These are phyloP conservation scores for Annulohypoxylon nitens DNA, from an alignment of 495 filamentous ascomycete species.

Conservation along the genomic window DNA sequence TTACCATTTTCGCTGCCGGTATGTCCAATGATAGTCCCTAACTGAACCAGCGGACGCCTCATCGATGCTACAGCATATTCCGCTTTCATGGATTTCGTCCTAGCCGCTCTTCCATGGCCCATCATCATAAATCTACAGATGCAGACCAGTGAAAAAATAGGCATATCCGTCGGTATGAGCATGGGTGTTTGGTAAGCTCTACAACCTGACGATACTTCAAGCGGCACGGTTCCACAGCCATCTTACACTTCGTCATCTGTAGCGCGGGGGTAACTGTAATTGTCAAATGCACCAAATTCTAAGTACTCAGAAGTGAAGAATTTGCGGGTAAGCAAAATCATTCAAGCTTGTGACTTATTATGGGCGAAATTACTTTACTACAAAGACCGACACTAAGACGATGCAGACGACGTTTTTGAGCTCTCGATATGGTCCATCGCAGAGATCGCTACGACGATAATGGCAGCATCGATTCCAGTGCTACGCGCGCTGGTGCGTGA, in stretches of 20 bases:
- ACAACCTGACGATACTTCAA: background rate
- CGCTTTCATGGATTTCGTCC: slow-evolving; percentile 52
- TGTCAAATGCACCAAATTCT: slow-evolving; percentile 48
- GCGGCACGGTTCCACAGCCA: background rate
- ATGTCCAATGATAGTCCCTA: background rate
- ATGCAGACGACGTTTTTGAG: slow-evolving; percentile 46
- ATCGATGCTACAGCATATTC: slow-evolving; percentile 50
- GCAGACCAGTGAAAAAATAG: slow-evolving; percentile 54
- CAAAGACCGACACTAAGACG: background rate
- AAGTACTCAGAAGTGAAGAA: slow-evolving; percentile 33
- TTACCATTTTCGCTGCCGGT: slow-evolving; percentile 36
- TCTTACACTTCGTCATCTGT: background rate
- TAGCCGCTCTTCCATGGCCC: slow-evolving; percentile 54
- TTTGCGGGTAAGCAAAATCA: slow-evolving; percentile 43
- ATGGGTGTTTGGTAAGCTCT: slow-evolving; percentile 57
- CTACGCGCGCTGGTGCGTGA: slow-evolving; percentile 49
- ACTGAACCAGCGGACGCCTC: background rate
- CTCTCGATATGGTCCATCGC: slow-evolving; percentile 50
- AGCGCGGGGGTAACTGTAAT: slow-evolving; percentile 52
- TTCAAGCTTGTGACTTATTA: background rate
- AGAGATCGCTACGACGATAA: slow-evolving; percentile 53
- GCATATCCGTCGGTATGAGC: slow-evolving; percentile 57
- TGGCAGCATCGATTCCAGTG: slow-evolving; percentile 54
- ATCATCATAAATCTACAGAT: slow-evolving; percentile 54
- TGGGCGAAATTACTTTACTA: background rate